Conservation (phyloP, 2,329 filamentous ascomycete genomes). For the Epichloe gansuensis region DNA sequence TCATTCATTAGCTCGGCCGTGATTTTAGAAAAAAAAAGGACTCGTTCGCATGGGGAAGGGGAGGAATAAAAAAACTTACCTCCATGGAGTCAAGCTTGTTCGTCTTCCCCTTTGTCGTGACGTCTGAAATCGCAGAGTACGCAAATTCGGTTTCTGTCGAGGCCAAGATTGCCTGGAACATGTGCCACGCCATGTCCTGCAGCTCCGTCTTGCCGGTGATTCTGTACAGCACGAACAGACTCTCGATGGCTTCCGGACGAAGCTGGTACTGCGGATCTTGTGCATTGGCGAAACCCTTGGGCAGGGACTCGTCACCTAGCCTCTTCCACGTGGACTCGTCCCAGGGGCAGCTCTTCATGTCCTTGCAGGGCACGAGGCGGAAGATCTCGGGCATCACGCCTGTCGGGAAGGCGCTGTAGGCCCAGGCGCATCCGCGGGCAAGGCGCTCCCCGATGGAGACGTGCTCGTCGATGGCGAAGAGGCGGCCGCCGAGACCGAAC, state of each 20-base stretch:
- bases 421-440: slow-evolving; percentile 45
- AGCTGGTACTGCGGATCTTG: slow-evolving; percentile 38
- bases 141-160: slow-evolving; percentile 34
- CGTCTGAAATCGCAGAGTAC: slow-evolving; percentile 35
- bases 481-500: slow-evolving; percentile 50
- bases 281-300: slow-evolving; percentile 50
- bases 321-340: slow-evolving; percentile 18
- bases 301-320: slow-evolving; percentile 15
- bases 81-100: slow-evolving; percentile 49
- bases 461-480: slow-evolving; percentile 40
- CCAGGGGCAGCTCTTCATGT: slow-evolving; percentile 18
- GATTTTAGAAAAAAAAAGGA: too few species aligned
- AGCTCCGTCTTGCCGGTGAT: slow-evolving; percentile 35
- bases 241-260: slow-evolving; percentile 62
- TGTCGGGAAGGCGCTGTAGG: slow-evolving; percentile 39
- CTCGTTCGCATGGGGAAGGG: background rate
- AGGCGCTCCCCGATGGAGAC: slow-evolving; percentile 36
- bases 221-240: slow-evolving; percentile 64
- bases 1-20: too few species aligned
- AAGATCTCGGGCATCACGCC: slow-evolving; percentile 50
- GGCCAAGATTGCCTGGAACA: slow-evolving; percentile 35
- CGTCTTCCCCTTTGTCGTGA: slow-evolving; percentile 20
- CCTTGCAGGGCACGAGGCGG: slow-evolving; percentile 32
- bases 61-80: slow-evolving; percentile 16
- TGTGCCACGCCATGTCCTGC: slow-evolving; percentile 39